Evolutionary conservation across 1,284 basidiomycete genomes (phyloP).

Genomic region (Ceratobasidium theobromae): DNA sequence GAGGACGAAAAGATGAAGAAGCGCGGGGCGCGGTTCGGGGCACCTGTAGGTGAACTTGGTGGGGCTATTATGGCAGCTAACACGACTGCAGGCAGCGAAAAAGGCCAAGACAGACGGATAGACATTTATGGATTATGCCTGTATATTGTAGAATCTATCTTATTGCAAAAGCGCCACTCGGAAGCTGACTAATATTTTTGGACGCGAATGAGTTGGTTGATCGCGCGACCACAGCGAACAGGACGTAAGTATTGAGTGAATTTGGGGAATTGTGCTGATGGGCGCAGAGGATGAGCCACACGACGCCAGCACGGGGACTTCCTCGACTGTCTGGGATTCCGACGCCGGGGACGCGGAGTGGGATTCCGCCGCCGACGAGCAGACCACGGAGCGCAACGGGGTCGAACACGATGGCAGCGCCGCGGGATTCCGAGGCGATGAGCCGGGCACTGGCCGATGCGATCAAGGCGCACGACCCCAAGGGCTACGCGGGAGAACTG

Average conservation of each 20-base stretch:
- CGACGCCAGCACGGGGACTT: neutral
- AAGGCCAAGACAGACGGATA: conserved; percentile 32
- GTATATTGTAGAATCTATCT: neutral
- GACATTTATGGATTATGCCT: neutral
- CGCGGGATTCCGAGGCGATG: conserved; percentile 49
- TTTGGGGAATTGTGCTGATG: too few relatives aligned
- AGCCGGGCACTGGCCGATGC: conserved; percentile 68
- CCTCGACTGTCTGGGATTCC: conserved; percentile 52
- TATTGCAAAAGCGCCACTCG: conserved; percentile 12
- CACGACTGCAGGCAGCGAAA: conserved; percentile 15
- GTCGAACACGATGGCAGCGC: conserved; percentile 49
- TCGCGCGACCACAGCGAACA: neutral
- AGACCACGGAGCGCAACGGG: conserved; percentile 35
- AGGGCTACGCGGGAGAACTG: conserved; percentile 54
- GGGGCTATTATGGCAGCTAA: neutral
- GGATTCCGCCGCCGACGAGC: conserved; percentile 37
- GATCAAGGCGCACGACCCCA: conserved; percentile 73
- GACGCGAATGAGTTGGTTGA: neutral
- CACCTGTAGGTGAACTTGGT: conserved; percentile 26
- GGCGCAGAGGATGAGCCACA: conserved; percentile 24
- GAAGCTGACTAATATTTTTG: conserved; percentile 9
- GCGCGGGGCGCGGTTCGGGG: conserved; percentile 36
- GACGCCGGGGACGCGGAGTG: conserved; percentile 61
- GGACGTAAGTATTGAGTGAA: too few relatives aligned
- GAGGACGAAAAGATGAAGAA: conserved; percentile 36